Conservation (phyloP, 768 basidiomycete genomes). For the Leccinum pellstonianum region DNA sequence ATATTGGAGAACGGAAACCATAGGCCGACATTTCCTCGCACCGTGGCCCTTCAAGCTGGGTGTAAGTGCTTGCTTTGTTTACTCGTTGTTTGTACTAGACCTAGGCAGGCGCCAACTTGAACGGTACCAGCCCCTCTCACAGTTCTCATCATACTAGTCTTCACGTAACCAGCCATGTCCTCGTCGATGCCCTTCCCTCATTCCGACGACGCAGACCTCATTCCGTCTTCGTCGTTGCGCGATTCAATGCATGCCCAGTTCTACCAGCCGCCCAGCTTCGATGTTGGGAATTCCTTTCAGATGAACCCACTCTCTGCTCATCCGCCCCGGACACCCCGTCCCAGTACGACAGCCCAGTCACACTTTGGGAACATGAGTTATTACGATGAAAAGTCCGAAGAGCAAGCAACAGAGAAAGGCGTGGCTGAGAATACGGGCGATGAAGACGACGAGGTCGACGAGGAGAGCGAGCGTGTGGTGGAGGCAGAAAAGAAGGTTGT, state of each 20-base stretch:
- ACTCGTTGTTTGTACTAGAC: constrained; percentile 21
- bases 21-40: constrained; percentile 25
- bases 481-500: constrained; percentile 47
- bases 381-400: constrained; percentile 47
- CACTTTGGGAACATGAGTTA: constrained; percentile 27
- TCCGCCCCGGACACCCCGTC: constrained; percentile 72
- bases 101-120: no score
- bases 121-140: not conserved
- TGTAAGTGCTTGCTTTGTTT: constrained; percentile 24
- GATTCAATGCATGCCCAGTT: constrained; percentile 45
- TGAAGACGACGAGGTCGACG: constrained; percentile 46
- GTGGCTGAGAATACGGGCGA: constrained; percentile 21
- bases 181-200: constrained; percentile 63
- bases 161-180: constrained; percentile 43
- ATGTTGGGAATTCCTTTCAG: constrained; percentile 62
- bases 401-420: constrained; percentile 25
- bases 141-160: not conserved
- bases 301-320: constrained; percentile 81
- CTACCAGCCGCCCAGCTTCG: constrained; percentile 56
- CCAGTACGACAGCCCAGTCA: constrained; percentile 25
- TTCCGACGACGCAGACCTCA: constrained; percentile 36
- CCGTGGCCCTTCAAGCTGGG: not conserved
- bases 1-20: constrained; percentile 58
- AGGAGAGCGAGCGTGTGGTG: constrained; percentile 46
- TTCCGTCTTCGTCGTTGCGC: constrained; percentile 38